A percentile compares a stretch with the other conserved stretches of the same genome.
Evolutionary conservation across 2,329 filamentous ascomycete genomes (phyloP).

Genomic region (Neurospora crassa): DNA sequence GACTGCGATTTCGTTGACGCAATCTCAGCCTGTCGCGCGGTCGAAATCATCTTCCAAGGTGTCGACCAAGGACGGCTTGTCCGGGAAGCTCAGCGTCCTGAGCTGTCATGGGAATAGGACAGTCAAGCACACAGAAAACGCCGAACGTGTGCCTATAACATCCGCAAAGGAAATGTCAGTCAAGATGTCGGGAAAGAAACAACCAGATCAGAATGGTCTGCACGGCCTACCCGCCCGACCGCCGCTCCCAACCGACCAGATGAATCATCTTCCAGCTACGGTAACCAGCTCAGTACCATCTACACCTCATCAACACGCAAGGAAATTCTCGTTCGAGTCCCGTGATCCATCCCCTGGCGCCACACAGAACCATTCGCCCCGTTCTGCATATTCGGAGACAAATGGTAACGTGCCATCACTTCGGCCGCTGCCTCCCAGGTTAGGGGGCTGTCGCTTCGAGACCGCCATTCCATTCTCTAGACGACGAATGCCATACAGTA

Average conservation of each 20-base stretch:
- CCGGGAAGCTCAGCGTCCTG: slow-evolving; percentile 37
- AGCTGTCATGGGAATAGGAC: slow-evolving; percentile 58
- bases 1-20: slow-evolving; percentile 44
- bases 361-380: slow-evolving; percentile 71
- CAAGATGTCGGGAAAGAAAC: slow-evolving; percentile 36
- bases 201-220: slow-evolving; percentile 9
- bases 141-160: slow-evolving; percentile 52
- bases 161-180: slow-evolving; percentile 39
- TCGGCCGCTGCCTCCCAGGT: slow-evolving; percentile 49
- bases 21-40: slow-evolving; percentile 45
- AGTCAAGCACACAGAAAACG: slow-evolving; percentile 46
- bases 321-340: slow-evolving; percentile 72
- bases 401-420: slow-evolving; percentile 63
- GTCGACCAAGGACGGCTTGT: slow-evolving; percentile 42
- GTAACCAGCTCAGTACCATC: slow-evolving; percentile 88
- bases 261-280: slow-evolving; percentile 20
- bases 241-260: slow-evolving; percentile 8
- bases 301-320: slow-evolving; percentile 81
- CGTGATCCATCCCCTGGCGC: slow-evolving; percentile 70
- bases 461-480: slow-evolving; percentile 73
- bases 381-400: slow-evolving; percentile 83
- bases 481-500: slow-evolving; percentile 82
- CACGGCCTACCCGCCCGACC: slow-evolving; percentile 11
- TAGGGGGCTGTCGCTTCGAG: slow-evolving; percentile 74
- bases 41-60: slow-evolving; percentile 52